phyloP scores from a whole-genome alignment of 2,329 filamentous ascomycete species.

The Lithohypha guttulata region DNA sequence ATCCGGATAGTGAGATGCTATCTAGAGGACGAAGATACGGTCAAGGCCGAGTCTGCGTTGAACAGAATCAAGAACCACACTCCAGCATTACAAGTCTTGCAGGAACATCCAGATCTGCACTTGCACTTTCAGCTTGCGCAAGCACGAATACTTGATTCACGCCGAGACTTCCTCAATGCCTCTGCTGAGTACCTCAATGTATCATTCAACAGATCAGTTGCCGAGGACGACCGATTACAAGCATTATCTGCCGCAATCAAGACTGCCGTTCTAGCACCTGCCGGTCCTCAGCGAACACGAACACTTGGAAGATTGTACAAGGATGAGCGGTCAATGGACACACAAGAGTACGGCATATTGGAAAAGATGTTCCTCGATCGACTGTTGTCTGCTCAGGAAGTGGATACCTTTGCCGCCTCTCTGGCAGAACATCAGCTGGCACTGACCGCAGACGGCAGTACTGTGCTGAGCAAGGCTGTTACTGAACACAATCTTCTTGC shows the following conservation, averaged over 20 bases:
- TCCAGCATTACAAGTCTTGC: slow-evolving; percentile 48
- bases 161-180: slow-evolving; percentile 79
- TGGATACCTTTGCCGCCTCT: slow-evolving; percentile 70
- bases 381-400: slow-evolving; percentile 68
- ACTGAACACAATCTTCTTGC: slow-evolving; percentile 92
- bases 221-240: slow-evolving; percentile 74
- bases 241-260: slow-evolving; percentile 80
- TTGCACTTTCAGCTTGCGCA: slow-evolving; percentile 85
- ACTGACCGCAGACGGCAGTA: slow-evolving; percentile 78
- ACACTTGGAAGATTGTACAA: slow-evolving; percentile 80
- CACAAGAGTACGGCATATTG: slow-evolving; percentile 74
- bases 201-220: slow-evolving; percentile 65
- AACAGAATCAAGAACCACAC: slow-evolving; percentile 95
- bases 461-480: slow-evolving; percentile 84
- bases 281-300: slow-evolving; percentile 71
- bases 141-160: slow-evolving; percentile 84
- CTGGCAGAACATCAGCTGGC: slow-evolving; percentile 83
- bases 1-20: slow-evolving; percentile 90
- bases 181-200: slow-evolving; percentile 81
- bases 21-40: slow-evolving; percentile 86
- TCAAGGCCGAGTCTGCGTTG: slow-evolving; percentile 71
- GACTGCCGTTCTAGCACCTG: slow-evolving; percentile 84
- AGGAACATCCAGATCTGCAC: slow-evolving; percentile 57
- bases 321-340: slow-evolving; percentile 67
- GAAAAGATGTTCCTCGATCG: slow-evolving; percentile 97